Base-by-base conservation (phyloP, 768 basidiomycete genomes). In the Rhodosporidiobolus odoratus region DNA sequence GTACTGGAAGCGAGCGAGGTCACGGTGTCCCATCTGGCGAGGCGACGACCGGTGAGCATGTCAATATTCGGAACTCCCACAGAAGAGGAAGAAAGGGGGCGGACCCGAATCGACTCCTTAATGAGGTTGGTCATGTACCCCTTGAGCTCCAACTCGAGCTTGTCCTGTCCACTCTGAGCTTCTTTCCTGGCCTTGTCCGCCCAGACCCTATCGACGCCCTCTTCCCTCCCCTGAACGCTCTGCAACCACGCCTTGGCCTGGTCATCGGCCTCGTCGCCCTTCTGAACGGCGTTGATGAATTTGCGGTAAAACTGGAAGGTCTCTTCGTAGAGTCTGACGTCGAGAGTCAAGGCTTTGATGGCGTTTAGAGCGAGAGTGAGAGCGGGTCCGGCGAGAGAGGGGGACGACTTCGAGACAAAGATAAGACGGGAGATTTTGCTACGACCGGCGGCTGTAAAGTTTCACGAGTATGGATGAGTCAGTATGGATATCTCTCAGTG, bases 51-150 rank as follows among this genome's bases (percentile, higher is more conserved):
- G 50, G 40, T 16, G 32, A 40, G 21, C 2, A 32, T n/a, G 47
- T 32, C 53, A 52, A 32, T 25, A n/a, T 23, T 12, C 43, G 12
- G 43, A 13, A 45, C 43, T 45, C 13, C 12, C 13, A 23, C 13
- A 23, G 43, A 17, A 40, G 45, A 45, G 23, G 15, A 23, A 34
- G 25, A 23, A 32, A 43, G 53, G 35, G 2, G 23, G 82, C 82
- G 68, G 78, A 95, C 92, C 76, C 95, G 83, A 75, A 96, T 94
- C 83, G 91, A 93, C 84, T 98, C 95, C 81, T 96, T 98, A 83
- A 98, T 96, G 88, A 97, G 89, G 79, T 96, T 98, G 76, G 90
- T 93, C 73, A 87, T 84, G 78, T 97, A 97, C 17, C 89, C 91
- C 85, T 92, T 94, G 77, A 97, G 82, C 79, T 98, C 95, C 9